These are phyloP conservation scores for Parsonsia alboflavescens DNA, from an alignment of 257 asterid species.

Conservation along the genomic window DNA sequence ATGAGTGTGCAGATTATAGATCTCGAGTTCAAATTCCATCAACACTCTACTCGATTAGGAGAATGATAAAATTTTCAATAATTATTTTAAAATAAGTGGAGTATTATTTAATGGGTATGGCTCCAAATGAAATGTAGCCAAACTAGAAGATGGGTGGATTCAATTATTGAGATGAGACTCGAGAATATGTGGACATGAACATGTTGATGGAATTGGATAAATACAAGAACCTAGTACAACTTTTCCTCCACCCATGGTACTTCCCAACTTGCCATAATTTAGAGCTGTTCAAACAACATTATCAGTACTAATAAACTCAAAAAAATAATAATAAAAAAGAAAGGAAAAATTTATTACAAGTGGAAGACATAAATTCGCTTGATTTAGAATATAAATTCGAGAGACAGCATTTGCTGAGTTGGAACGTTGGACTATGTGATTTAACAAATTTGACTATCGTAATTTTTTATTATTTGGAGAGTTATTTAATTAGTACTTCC, in stretches of 20 bases:
- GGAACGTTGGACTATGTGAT: not conserved
- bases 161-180: conserved; percentile 18
- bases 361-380: not conserved
- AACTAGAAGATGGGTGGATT: no score
- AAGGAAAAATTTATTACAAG: not conserved
- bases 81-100: no score
- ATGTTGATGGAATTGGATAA: conserved; percentile 2
- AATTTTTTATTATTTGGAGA: no score
- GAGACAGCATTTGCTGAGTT: conserved; percentile 10
- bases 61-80: no score
- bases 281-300: not conserved
- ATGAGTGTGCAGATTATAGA: no score
- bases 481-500: no score
- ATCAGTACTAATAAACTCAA: not conserved
- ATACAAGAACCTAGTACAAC: conserved; percentile 7
- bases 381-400: not conserved
- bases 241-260: not conserved
- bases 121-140: no score
- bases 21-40: no score
- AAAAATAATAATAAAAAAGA: not conserved
- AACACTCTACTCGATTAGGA: no score
- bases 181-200: conserved; percentile 7
- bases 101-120: no score
- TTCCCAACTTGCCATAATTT: conserved; percentile 4
- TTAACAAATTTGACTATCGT: not conserved